phyloP scores from a whole-genome alignment of 306 rosid species.

The Oemleria cerasiformis region DNA sequence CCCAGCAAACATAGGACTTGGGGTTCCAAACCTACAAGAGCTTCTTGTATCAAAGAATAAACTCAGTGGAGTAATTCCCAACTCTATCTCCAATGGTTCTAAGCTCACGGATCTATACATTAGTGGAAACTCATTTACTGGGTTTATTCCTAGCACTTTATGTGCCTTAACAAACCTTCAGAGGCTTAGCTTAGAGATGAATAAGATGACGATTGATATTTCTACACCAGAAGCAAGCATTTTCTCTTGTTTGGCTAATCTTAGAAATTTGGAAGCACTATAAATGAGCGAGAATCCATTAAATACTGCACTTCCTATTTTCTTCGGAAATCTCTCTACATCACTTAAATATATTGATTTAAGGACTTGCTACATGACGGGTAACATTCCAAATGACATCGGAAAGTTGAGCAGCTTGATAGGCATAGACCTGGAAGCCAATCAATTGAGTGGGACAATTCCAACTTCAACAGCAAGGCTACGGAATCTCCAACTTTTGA shows the following conservation, averaged over 20 bases:
- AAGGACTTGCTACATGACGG: not conserved
- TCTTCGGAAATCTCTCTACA: not conserved
- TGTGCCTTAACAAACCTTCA: not conserved
- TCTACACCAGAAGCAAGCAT: not conserved
- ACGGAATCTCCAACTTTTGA: not conserved
- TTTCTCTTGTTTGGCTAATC: not conserved
- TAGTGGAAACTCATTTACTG: not conserved
- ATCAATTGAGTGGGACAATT: constrained; percentile 2
- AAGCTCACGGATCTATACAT: not conserved
- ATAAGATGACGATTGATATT: not conserved
- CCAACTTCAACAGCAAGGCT: not conserved
- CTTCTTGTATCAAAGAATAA: not conserved
- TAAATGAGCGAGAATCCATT: not conserved
- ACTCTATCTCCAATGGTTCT: not conserved
- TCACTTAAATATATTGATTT: not conserved
- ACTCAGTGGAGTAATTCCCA: not conserved
- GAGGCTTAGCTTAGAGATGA: not conserved
- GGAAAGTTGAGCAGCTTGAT: constrained; percentile 1
- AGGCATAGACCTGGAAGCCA: not conserved
- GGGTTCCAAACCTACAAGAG: constrained; percentile 18
- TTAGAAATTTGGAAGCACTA: not conserved
- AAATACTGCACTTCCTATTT: not conserved
- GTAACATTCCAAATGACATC: not conserved
- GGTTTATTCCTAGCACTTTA: constrained; percentile 2
- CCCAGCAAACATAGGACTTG: constrained; percentile 1